phyloP scores from a whole-genome alignment of 352 stramenopile species.

The Phytophthora uliginosa region DNA sequence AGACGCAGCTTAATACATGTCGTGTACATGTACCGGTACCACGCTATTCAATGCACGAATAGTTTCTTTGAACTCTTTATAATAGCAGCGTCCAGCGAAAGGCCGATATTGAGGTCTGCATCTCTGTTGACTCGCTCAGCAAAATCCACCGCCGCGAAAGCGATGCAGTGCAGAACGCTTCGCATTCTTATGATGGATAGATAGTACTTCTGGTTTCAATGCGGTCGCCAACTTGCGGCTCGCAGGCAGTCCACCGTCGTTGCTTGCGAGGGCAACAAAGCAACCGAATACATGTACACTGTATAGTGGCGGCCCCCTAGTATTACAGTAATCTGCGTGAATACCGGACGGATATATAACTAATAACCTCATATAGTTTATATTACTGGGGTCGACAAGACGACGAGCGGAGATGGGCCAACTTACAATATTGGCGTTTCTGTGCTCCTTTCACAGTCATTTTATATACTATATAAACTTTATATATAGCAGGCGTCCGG shows the following conservation, averaged over 20 bases:
- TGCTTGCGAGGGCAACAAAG: neutral
- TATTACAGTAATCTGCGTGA: too few relatives aligned
- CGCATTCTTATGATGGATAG: neutral
- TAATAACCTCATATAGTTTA: too few relatives aligned
- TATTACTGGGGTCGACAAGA: too few relatives aligned
- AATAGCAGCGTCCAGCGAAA: neutral
- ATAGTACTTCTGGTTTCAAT: neutral
- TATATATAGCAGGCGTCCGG: too few relatives aligned
- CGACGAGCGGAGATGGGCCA: too few relatives aligned
- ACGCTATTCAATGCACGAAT: slow-evolving; percentile 7
- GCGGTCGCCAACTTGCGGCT: neutral
- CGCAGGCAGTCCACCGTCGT: neutral
- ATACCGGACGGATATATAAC: too few relatives aligned
- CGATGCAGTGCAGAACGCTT: neutral
- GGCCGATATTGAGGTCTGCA: slow-evolving; percentile 13
- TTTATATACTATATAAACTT: too few relatives aligned
- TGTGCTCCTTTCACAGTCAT: too few relatives aligned
- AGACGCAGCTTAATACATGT: neutral
- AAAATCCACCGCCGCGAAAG: slow-evolving; percentile 10
- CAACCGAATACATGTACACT: neutral
- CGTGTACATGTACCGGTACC: neutral
- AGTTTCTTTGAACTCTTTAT: slow-evolving; percentile 24
- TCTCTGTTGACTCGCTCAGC: neutral
- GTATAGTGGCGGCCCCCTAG: too few relatives aligned
- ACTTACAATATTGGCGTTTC: too few relatives aligned